Evolutionary conservation across 441 rosid genomes (phyloP).

Genomic region (Arabidopsis lyrata): DNA sequence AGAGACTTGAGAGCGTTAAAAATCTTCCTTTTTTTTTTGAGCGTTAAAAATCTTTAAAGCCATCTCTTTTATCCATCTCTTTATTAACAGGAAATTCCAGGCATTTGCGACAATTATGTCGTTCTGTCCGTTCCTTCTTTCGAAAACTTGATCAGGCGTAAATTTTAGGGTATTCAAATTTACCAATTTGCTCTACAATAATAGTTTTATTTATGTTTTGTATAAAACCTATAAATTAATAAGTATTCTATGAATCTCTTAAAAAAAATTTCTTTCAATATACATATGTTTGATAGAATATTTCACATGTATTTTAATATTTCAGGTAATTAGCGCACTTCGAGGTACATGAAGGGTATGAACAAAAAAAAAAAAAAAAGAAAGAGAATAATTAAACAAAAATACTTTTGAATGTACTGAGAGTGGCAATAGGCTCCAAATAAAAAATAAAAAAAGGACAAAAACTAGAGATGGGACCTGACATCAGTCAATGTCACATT

Average conservation of each 20-base stretch:
- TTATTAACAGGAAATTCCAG: slow-evolving; percentile 11
- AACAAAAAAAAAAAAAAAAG: not conserved
- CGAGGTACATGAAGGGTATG: not conserved
- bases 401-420: slow-evolving; percentile 24
- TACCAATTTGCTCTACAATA: too few relatives aligned
- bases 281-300: not conserved
- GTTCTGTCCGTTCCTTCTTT: slow-evolving; percentile 6
- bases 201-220: too few relatives aligned
- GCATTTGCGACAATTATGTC: slow-evolving; percentile 16
- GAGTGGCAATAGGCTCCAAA: slow-evolving; percentile 30
- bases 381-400: not conserved
- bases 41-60: too few relatives aligned
- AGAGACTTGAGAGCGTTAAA: slow-evolving; percentile 1
- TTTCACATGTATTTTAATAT: not conserved
- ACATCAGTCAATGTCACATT: slow-evolving; percentile 39
- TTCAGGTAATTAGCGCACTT: not conserved
- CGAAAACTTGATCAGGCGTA: slow-evolving; percentile 2
- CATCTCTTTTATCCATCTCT: too few relatives aligned
- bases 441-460: slow-evolving; percentile 1
- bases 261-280: too few relatives aligned
- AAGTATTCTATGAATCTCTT: not conserved
- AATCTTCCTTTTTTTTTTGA: too few relatives aligned
- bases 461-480: slow-evolving; percentile 42
- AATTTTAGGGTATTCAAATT: not conserved
- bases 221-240: too few relatives aligned